These are phyloP conservation scores for Wallacemonas rigidus DNA, from an alignment of 208 protist genomes.

Conservation along the genomic window DNA sequence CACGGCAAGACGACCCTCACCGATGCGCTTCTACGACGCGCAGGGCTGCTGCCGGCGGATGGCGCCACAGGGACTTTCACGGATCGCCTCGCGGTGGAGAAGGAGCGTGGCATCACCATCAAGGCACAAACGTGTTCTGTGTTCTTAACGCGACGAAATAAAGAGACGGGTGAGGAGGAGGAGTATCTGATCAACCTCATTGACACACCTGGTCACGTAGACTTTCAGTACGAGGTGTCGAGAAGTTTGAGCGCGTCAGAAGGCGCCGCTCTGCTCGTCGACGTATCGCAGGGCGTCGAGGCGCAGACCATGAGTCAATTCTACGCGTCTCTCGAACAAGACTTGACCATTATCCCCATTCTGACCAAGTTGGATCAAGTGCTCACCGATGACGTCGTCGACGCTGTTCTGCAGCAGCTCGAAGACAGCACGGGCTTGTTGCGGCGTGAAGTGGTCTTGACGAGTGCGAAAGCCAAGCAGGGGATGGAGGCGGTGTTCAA, in stretches of 20 bases:
- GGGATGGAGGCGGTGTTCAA: constrained; percentile 89
- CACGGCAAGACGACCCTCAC: constrained; percentile 94
- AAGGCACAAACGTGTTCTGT: constrained; percentile 95
- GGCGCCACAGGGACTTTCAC: constrained; percentile 81
- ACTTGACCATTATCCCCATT: constrained; percentile 85
- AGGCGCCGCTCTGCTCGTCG: constrained; percentile 91
- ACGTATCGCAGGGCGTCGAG: constrained; percentile 92
- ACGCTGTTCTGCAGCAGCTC: constrained; percentile 75
- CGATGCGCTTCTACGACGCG: constrained; percentile 84
- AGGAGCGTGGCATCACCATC: constrained; percentile 96
- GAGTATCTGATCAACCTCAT: constrained; percentile 97
- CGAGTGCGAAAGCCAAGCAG: constrained; percentile 91
- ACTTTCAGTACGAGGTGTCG: constrained; percentile 98
- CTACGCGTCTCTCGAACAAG: constrained; percentile 91
- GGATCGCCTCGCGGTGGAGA: constrained; percentile 95
- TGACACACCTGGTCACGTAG: constrained; percentile 97
- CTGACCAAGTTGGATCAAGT: constrained; percentile 92
- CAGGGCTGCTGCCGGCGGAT: constrained; percentile 69
- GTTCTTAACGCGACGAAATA: constrained; percentile 37
- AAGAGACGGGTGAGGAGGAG: constrained; percentile 20
- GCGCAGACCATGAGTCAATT: constrained; percentile 98
- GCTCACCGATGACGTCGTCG: constrained; percentile 68
- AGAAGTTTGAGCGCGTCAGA: constrained; percentile 94
- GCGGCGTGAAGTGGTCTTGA: constrained; percentile 82
- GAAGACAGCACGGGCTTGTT: constrained; percentile 88